Percentiles rank a stretch among this genome's conserved stretches.
These are phyloP conservation scores for Coprinopsis strossmayeri DNA, from an alignment of 768 basidiomycete species.

Conservation along the genomic window DNA sequence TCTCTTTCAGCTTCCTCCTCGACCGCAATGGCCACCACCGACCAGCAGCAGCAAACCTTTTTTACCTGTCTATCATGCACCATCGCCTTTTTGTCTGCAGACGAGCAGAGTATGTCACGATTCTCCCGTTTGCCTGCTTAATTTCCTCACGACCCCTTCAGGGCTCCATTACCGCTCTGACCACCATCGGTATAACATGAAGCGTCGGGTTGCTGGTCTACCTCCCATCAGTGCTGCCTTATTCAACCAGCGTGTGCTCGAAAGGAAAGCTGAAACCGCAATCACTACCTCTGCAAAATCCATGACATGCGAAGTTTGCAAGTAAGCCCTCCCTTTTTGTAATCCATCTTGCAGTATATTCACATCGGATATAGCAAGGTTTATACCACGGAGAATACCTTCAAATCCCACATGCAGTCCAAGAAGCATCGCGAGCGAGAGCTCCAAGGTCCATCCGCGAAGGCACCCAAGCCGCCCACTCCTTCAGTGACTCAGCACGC, in stretches of 20 bases:
- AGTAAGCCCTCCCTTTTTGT: constrained; percentile 43
- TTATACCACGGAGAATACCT: constrained; percentile 87
- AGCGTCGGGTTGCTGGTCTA: constrained; percentile 85
- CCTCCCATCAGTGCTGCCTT: constrained; percentile 71
- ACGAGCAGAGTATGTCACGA: constrained; percentile 68
- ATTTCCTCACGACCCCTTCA: constrained; percentile 22
- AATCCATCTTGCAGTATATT: not conserved
- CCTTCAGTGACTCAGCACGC: constrained; percentile 11
- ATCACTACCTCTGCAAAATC: constrained; percentile 54
- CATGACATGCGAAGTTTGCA: constrained; percentile 73
- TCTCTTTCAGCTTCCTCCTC: constrained; percentile 4
- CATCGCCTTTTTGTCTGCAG: constrained; percentile 77
- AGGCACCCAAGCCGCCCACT: constrained; percentile 15
- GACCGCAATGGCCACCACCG: constrained; percentile 25
- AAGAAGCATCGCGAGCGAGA: constrained; percentile 86
- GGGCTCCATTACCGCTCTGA: constrained; percentile 90
- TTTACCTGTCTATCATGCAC: constrained; percentile 91
- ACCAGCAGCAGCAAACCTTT: constrained; percentile 26
- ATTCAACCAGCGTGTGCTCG: constrained; percentile 87
- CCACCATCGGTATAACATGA: constrained; percentile 97
- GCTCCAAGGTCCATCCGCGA: constrained; percentile 33
- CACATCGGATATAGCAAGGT: constrained; percentile 54
- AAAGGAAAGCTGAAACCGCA: constrained; percentile 71
- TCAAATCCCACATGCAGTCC: constrained; percentile 79
- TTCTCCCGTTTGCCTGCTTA: constrained; percentile 6